Evolutionary conservation across 176 grass and related monocot genomes (phyloP), one percentile per base, ranked within the genome.

Genomic region (Avena eriantha): DNA sequence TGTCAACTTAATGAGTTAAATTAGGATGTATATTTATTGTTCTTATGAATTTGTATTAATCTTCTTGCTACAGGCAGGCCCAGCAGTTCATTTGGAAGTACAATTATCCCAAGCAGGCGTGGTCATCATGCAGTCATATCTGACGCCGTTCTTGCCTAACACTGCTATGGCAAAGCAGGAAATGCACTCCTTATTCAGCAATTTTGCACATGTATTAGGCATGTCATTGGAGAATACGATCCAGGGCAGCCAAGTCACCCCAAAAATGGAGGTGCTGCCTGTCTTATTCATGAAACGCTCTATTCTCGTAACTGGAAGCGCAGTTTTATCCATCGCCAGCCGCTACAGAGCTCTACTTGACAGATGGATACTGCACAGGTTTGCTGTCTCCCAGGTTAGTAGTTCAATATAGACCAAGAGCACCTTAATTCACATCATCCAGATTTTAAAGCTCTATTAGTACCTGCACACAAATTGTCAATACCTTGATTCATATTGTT

Each of bases 151-250:
- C 81, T 51, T 87, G 48, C 76, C 68, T 7, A 76, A 74, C 24
- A 49, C 79, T 31, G 48, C 57, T 0, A 3, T 61, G 11, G 68
- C 69, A 59, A 87, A 87, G 81, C 48, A 51, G 58, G 89, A 69
- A 68, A 65, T 84, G 49, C 50, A 84, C 36, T 91, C 74, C 19
- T 54, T 91, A 67, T 84, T n/a, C 81, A 84, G 85, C 61, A 84
- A 76, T 22, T 87, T 76, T 51, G 47, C 46, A 29, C 48, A 65
- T 26, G 63, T 79, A 76, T 74, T 79, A 79, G 69, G 61, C 22
- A 18, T 69, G 17, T 76, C 81, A 50, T 23, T 69, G 16, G 86
- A 87, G 49, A 80, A 83, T 41, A 43, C 85, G 14, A 78, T 48
- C 0, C 10, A 49, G 41, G 74, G 47, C 19, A 12, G 45, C 59